phyloP scores from a whole-genome alignment of 73 alveolate genomes.

The Paramecium tetraurelia region DNA sequence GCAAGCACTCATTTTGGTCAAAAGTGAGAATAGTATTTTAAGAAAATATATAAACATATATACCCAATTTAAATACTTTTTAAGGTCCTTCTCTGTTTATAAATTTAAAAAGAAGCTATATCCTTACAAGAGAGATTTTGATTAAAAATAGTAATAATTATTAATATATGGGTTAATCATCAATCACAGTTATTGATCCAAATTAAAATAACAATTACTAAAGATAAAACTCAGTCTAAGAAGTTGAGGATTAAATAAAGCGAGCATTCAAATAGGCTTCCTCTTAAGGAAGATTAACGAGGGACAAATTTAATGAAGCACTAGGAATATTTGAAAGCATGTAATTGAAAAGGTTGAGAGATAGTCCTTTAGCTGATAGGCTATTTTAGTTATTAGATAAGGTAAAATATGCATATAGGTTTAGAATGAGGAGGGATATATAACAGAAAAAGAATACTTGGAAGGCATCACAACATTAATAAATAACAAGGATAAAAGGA shows the following conservation, averaged over 20 bases:
- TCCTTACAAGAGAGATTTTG: not conserved
- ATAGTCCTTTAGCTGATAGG: slow-evolving; percentile 50
- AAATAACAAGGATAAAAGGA: slow-evolving; percentile 8
- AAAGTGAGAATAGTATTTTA: slow-evolving; percentile 25
- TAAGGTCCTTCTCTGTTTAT: no score
- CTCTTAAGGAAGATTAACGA: slow-evolving; percentile 24
- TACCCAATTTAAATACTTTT: no score
- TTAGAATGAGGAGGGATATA: not conserved
- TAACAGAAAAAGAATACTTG: not conserved
- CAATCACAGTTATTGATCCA: not conserved
- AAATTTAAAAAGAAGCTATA: no score
- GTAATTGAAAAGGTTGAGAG: slow-evolving; percentile 38
- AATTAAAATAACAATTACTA: not conserved
- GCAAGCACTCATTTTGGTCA: slow-evolving; percentile 43
- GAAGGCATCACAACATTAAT: slow-evolving; percentile 3
- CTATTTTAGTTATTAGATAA: slow-evolving; percentile 41
- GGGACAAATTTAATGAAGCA: slow-evolving; percentile 57
- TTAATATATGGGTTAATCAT: slow-evolving; percentile 10
- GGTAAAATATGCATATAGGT: not conserved
- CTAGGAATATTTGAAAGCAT: slow-evolving; percentile 45
- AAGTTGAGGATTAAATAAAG: slow-evolving; percentile 42
- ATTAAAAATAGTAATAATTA: no score
- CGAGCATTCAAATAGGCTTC: slow-evolving; percentile 24
- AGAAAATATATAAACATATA: not conserved
- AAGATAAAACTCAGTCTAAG: not conserved